Conservation (phyloP, 176 grass and related monocot species). For the Oryza officinalis region DNA sequence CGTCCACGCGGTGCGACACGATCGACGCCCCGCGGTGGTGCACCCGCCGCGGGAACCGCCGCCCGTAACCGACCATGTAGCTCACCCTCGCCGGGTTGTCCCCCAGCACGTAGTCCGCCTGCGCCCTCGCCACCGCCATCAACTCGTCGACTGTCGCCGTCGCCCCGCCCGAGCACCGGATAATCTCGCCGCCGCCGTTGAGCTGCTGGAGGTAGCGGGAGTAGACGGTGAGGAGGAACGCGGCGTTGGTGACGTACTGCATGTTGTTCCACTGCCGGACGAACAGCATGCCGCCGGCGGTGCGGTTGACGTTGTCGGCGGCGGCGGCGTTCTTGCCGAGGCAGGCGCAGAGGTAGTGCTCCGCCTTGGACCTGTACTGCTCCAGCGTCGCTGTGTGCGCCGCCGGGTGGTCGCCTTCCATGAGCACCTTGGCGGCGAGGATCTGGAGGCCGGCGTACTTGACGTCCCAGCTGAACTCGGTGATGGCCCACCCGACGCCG, state of each 20-base stretch:
- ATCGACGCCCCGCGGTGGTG: conserved; percentile 53
- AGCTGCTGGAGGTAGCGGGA: conserved; percentile 28
- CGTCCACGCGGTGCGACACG: conserved; percentile 29
- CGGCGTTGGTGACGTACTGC: conserved; percentile 53
- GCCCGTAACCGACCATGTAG: conserved; percentile 43
- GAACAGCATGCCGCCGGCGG: conserved; percentile 50
- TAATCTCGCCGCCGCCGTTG: too few relatives aligned
- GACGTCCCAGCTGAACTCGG: conserved; percentile 74
- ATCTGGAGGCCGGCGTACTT: conserved; percentile 64
- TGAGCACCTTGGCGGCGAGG: conserved; percentile 45
- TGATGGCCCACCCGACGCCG: conserved; percentile 50
- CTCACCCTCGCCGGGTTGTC: conserved; percentile 32
- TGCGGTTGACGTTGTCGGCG: conserved; percentile 45
- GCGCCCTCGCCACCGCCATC: neutral
- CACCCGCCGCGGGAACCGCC: conserved; percentile 37
- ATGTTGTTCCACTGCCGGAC: conserved; percentile 59
- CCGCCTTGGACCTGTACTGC: conserved; percentile 50
- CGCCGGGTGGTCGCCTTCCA: conserved; percentile 40
- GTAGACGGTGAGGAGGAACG: conserved; percentile 49
- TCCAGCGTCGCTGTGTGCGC: conserved; percentile 19
- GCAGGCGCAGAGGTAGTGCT: conserved; percentile 51
- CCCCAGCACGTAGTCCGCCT: conserved; percentile 43
- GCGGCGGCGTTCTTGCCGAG: conserved; percentile 41
- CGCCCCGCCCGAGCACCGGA: conserved; percentile 8
- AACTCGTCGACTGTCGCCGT: neutral